Conservation (phyloP, 2,329 filamentous ascomycete genomes). For the Fusarium sambucinum region DNA sequence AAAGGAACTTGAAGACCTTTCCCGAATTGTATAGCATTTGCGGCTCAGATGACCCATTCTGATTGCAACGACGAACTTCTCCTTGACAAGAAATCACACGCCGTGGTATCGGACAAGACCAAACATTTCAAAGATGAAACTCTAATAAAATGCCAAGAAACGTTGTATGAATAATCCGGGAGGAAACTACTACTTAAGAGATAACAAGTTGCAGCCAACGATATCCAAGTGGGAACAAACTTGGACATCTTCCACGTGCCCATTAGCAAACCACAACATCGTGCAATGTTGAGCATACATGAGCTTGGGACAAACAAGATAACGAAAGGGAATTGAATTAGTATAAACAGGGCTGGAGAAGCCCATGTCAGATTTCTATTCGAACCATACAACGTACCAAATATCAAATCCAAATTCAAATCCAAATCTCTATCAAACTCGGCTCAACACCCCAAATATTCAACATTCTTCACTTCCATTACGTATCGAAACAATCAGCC, state of each 20-base stretch:
- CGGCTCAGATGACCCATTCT: neutral
- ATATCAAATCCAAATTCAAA: neutral
- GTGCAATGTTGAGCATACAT: neutral
- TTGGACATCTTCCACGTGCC: neutral
- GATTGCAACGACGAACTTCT: neutral
- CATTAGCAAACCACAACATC: slow-evolving; percentile 5
- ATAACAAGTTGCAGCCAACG: neutral
- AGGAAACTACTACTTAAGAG: neutral
- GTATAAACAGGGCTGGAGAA: slow-evolving; percentile 1
- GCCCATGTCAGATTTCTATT: neutral
- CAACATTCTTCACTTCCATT: neutral
- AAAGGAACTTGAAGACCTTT: neutral
- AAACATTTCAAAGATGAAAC: neutral
- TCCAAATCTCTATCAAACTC: neutral
- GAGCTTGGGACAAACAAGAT: neutral
- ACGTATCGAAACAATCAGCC: neutral
- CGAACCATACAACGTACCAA: neutral
- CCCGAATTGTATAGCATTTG: neutral
- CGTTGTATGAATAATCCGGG: neutral
- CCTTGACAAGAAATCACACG: fast-evolving
- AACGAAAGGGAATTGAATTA: neutral
- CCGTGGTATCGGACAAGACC: neutral
- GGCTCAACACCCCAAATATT: neutral
- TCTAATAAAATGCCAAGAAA: neutral
- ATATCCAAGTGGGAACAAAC: slow-evolving; percentile 12